Conservation (phyloP, 768 basidiomycete genomes). For the Stropharia rugosoannulata region DNA sequence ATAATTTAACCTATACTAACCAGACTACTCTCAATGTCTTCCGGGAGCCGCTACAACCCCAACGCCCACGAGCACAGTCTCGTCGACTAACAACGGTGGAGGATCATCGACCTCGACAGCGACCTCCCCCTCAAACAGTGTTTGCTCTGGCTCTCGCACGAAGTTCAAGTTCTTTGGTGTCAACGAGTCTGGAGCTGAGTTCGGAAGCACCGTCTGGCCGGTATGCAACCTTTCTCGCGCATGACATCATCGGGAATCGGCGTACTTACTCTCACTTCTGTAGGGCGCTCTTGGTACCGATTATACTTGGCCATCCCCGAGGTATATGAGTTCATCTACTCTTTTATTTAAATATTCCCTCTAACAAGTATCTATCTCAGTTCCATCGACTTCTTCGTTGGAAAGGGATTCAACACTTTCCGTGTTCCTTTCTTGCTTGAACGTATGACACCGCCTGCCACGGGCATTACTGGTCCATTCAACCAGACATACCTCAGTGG, state of each 20-base stretch:
- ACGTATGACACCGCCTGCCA: slow-evolving; percentile 50
- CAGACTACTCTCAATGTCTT: slow-evolving; percentile 51
- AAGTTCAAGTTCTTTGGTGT: slow-evolving; percentile 67
- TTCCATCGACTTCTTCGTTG: slow-evolving; percentile 52
- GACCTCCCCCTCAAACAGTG: slow-evolving; percentile 25
- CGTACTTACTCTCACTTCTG: not conserved
- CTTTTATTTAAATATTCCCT: not conserved
- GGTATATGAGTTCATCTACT: not conserved
- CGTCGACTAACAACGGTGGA: slow-evolving; percentile 14
- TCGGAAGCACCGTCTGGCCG: slow-evolving; percentile 48
- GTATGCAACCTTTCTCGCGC: slow-evolving; percentile 27
- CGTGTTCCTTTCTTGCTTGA: slow-evolving; percentile 62
- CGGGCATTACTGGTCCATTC: slow-evolving; percentile 54
- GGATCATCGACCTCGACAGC: slow-evolving; percentile 27
- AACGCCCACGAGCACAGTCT: slow-evolving; percentile 3
- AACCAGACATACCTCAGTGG: slow-evolving; percentile 50
- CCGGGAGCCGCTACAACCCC: slow-evolving; percentile 21
- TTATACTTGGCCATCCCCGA: slow-evolving; percentile 49
- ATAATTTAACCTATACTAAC: not conserved
- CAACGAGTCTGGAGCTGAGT: slow-evolving; percentile 63
- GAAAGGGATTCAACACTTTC: slow-evolving; percentile 60
- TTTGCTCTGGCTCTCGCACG: slow-evolving; percentile 41
- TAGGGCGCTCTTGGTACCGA: slow-evolving; percentile 39
- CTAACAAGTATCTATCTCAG: slow-evolving; percentile 8
- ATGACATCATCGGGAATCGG: not conserved